A percentile compares a stretch with the other conserved stretches of the same genome.
These are phyloP conservation scores for Hymenoscyphus fructigenus DNA, from an alignment of 2,329 filamentous ascomycete species.

Conservation along the genomic window DNA sequence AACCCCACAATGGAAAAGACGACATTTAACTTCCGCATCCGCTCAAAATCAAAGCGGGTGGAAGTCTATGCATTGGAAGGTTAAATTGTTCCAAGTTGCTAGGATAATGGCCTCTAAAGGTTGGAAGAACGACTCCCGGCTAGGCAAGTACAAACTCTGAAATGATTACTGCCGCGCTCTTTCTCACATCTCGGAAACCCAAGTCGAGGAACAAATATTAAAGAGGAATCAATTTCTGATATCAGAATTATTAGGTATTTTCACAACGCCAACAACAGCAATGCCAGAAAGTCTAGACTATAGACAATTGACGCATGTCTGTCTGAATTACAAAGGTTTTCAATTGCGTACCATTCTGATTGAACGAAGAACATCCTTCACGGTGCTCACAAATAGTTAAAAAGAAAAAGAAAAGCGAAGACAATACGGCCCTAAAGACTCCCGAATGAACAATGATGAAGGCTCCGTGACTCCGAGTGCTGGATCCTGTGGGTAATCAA, in stretches of 20 bases:
- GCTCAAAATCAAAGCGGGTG: too few species aligned
- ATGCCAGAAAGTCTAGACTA: not conserved
- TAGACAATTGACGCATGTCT: not conserved
- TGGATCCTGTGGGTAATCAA: constrained; percentile 31
- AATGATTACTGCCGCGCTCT: too few species aligned
- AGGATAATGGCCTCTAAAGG: too few species aligned
- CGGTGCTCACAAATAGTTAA: constrained; percentile 24
- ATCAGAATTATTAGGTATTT: constrained; percentile 1
- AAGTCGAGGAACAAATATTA: not conserved
- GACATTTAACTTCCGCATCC: too few species aligned
- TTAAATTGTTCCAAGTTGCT: too few species aligned
- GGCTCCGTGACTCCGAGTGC: constrained; percentile 20
- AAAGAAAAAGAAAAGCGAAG: constrained; percentile 28
- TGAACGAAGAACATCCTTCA: constrained; percentile 28
- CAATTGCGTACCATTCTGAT: constrained; percentile 33
- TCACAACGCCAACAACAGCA: not conserved
- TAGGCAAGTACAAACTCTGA: too few species aligned
- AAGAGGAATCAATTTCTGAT: not conserved
- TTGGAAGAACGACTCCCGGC: too few species aligned
- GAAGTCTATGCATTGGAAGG: too few species aligned
- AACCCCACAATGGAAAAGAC: not conserved
- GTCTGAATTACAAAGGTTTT: constrained; percentile 35
- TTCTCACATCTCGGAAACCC: too few species aligned
- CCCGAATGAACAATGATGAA: constrained; percentile 5
- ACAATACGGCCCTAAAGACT: constrained; percentile 31